Evolutionary conservation across 768 basidiomycete genomes (phyloP).

Genomic region (Leccinum aurantiacum): DNA sequence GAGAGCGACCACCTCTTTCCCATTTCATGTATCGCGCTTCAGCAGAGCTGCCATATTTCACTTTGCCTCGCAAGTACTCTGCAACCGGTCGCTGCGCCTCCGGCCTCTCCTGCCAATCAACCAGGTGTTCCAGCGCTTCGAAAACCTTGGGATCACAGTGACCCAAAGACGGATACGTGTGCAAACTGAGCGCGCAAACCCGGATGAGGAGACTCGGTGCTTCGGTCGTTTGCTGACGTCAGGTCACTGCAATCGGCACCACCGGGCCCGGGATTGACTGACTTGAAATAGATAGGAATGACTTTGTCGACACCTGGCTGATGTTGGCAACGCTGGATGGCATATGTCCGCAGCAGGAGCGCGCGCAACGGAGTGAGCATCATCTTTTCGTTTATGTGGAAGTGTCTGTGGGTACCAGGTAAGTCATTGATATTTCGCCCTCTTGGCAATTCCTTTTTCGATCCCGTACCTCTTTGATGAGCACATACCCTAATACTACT

Average conservation of each 20-base stretch:
- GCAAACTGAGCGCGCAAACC: neutral
- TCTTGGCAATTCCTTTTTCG: neutral
- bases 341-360: neutral
- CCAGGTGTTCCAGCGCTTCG: neutral
- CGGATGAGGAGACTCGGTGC: neutral
- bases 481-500: conserved; percentile 12
- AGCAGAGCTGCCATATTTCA: neutral
- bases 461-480: conserved; percentile 23
- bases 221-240: no score
- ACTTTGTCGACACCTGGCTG: no score
- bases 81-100: neutral
- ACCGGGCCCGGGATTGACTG: no score
- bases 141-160: no score
- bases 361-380: no score
- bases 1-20: neutral
- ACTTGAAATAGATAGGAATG: no score
- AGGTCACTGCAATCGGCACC: neutral
- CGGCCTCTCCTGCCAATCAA: neutral
- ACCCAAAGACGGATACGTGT: neutral
- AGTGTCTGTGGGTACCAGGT: conserved; percentile 14
- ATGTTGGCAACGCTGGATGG: no score
- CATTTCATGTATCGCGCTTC: neutral
- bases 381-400: conserved; percentile 10
- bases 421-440: neutral
- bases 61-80: neutral